Evolutionary conservation across 192 early-diverging fungal species (phyloP).

Genomic region (Powellomyces hirtus): DNA sequence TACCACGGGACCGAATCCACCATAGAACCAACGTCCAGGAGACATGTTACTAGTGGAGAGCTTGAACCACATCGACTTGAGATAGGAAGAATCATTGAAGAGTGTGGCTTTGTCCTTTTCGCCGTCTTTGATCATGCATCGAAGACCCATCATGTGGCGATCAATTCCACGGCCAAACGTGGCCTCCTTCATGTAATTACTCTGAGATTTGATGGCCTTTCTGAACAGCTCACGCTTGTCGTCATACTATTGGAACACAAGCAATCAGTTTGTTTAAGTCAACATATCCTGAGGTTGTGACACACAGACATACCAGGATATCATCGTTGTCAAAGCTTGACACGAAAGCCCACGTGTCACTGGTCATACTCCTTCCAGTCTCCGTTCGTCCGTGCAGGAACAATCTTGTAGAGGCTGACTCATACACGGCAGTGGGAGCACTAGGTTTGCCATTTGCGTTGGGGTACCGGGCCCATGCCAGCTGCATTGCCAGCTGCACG

Average conservation of each 20-base stretch:
- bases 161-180: slow-evolving; percentile 81
- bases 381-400: slow-evolving; percentile 87
- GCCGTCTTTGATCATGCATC: slow-evolving; percentile 64
- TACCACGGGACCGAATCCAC: slow-evolving; percentile 56
- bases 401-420: slow-evolving; percentile 48
- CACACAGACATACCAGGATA: slow-evolving; percentile 40
- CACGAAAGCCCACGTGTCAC: slow-evolving; percentile 75
- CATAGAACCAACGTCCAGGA: slow-evolving; percentile 49
- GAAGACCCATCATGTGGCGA: slow-evolving; percentile 85
- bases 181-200: slow-evolving; percentile 74
- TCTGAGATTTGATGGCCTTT: slow-evolving; percentile 53
- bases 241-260: slow-evolving; percentile 35
- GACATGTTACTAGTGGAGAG: slow-evolving; percentile 77
- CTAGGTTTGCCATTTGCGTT: slow-evolving; percentile 32
- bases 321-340: slow-evolving; percentile 71
- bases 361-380: slow-evolving; percentile 79
- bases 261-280: background rate
- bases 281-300: too few relatives aligned
- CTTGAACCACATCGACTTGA: slow-evolving; percentile 72
- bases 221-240: slow-evolving; percentile 43
- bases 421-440: slow-evolving; percentile 50
- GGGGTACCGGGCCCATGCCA: slow-evolving; percentile 76
- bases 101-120: slow-evolving; percentile 54
- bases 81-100: slow-evolving; percentile 81
- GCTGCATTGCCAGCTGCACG: slow-evolving; percentile 86